phyloP scores from a whole-genome alignment of 768 basidiomycete genomes.

The Rubroboletus satanas region DNA sequence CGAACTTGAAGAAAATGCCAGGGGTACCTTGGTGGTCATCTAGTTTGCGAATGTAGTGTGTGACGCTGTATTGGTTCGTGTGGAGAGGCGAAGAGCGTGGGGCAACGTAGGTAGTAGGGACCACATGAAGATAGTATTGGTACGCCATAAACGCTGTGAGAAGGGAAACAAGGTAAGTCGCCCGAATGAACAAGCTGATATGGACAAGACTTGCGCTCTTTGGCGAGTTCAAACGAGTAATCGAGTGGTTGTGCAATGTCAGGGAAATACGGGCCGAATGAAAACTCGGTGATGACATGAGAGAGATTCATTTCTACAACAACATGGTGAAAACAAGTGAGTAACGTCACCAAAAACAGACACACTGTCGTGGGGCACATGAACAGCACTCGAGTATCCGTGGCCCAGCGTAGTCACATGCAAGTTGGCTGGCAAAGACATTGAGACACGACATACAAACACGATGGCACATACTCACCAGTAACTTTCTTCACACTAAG shows the following conservation, averaged over 20 bases:
- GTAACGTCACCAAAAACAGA: constrained; percentile 13
- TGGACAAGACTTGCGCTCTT: constrained; percentile 45
- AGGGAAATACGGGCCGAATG: constrained; percentile 94
- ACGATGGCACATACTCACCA: constrained; percentile 38
- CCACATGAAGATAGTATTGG: constrained; percentile 94
- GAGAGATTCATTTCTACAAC: constrained; percentile 88
- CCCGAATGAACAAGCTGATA: not conserved
- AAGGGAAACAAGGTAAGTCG: not conserved
- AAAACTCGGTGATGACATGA: constrained; percentile 95
- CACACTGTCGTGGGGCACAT: constrained; percentile 84
- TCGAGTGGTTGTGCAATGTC: constrained; percentile 94
- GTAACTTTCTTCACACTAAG: constrained; percentile 87
- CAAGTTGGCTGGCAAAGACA: constrained; percentile 61
- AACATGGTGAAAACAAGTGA: not conserved
- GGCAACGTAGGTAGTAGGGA: constrained; percentile 90
- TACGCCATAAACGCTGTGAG: constrained; percentile 77
- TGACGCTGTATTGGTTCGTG: constrained; percentile 92
- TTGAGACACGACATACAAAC: not conserved
- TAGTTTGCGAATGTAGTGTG: constrained; percentile 79
- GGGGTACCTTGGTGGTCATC: constrained; percentile 77
- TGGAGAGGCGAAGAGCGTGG: constrained; percentile 59
- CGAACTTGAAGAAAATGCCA: constrained; percentile 98
- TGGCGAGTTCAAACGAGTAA: constrained; percentile 74
- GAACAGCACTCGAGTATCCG: constrained; percentile 83
- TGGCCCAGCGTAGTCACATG: constrained; percentile 95